Base-by-base conservation (phyloP, 768 basidiomycete genomes). In the Boletus sp. region DNA sequence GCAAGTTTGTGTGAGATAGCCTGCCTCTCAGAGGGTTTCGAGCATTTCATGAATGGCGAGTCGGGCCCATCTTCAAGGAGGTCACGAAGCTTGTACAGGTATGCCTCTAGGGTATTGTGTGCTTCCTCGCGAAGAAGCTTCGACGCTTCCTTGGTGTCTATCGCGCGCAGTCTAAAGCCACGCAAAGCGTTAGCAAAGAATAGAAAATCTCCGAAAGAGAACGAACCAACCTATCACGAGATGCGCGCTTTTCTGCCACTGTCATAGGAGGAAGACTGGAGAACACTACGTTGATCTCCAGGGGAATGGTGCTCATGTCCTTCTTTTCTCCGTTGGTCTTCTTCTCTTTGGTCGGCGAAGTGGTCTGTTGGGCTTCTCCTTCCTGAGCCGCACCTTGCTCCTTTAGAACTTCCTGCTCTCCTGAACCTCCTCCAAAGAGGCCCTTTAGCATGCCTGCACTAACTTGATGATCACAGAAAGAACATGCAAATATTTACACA, bases 1-100 rank as follows among this genome's bases (percentile, higher is more conserved):
- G 86, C 82, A 5, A 94, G 76, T 67, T 85, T 82, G 49, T 81
- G 78, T 2, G 76, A 72, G 55, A 98, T 80, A n/a, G 76, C 77
- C 56, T 79, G 74, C 47, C 92, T 77, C 71, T 99, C 97, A 7
- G 70, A 67, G 9, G 78, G 73, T 60, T 87, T 87, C 5, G 94
- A 95, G 69, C 89, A 95, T 66, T 90, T 88, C 72, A 85, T 84
- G 75, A 98, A 91, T 3, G 92, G 90, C 7, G 87, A 83, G 8
- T 84, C 80, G 5, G 74, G 64, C 11, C 83, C 81, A 39, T 89
- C 85, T 32, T 83, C 80, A 32, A 98, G 77, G 10, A 96, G 78
- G 67, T 94, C 94, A 20, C 92, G 86, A 35, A 97, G 74, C 57
- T 87, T 83, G 76, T 99, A 99, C n/a, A 98, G 73, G 68, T 97